Evolutionary conservation across 345 rosid species (phyloP).

Genomic region (Populus davidiana): DNA sequence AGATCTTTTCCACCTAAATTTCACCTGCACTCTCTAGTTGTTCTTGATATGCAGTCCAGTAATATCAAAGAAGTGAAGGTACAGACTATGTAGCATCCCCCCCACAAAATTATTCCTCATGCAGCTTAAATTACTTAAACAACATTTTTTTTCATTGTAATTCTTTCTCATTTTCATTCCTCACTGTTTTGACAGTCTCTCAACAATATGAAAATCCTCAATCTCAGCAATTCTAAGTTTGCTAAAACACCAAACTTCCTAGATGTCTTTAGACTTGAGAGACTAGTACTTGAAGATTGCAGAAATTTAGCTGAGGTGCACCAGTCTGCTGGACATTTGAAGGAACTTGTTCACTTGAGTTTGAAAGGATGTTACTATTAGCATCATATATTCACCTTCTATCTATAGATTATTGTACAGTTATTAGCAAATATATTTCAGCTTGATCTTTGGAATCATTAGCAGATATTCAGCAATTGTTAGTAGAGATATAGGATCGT

Average conservation of each 20-base stretch:
- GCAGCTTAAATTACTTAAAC: background rate
- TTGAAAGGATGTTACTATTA: too few species aligned
- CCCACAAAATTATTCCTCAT: too few species aligned
- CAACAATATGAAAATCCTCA: background rate
- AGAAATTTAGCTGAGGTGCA: background rate
- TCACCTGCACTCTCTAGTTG: background rate
- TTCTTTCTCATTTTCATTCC: background rate
- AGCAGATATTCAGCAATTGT: too few species aligned
- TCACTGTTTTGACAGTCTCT: background rate
- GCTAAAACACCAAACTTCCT: background rate
- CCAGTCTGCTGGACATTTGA: background rate
- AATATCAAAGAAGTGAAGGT: background rate
- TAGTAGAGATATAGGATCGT: too few species aligned
- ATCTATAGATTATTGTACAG: too few species aligned
- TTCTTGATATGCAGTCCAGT: constrained; percentile 6
- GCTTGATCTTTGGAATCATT: too few species aligned
- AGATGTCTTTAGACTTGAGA: background rate
- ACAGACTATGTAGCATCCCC: background rate
- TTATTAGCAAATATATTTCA: too few species aligned
- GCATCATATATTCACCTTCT: too few species aligned
- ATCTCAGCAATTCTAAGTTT: background rate
- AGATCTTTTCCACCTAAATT: background rate
- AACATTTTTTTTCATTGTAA: background rate
- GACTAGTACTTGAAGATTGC: background rate
- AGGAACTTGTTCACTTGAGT: background rate